Evolutionary conservation across 192 early-diverging fungal species (phyloP).

Genomic region (Dimargaris xerosporica): DNA sequence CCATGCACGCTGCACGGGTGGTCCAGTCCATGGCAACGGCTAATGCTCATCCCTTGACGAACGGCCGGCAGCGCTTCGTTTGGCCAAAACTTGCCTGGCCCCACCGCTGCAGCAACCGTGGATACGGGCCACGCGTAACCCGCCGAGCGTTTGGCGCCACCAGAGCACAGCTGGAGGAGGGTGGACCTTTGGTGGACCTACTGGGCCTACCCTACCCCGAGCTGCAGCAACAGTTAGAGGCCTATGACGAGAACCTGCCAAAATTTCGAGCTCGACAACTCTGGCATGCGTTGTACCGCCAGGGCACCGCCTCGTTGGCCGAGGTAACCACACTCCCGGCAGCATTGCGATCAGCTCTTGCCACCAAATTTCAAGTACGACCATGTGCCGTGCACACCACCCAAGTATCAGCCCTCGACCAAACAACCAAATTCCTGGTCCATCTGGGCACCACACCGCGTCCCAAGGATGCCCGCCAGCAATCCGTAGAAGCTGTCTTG

Average conservation of each 20-base stretch:
- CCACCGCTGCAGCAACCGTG: neutral
- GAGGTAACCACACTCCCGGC: too few relatives aligned
- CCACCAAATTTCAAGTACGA: neutral
- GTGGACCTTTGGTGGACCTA: neutral
- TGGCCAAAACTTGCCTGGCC: neutral
- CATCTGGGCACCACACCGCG: neutral
- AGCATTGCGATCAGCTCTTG: neutral
- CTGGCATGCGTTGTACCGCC: neutral
- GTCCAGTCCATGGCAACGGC: neutral
- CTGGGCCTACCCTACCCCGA: neutral
- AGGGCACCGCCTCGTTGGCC: neutral
- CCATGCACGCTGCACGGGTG: neutral
- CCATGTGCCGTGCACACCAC: neutral
- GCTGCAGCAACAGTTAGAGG: neutral
- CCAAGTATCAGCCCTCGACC: neutral
- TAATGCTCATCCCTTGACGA: neutral
- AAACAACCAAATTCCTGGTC: constrained; percentile 2
- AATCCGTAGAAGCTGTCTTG: constrained; percentile 57
- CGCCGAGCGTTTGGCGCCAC: neutral
- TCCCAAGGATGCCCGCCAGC: constrained; percentile 8
- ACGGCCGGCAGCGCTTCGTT: neutral
- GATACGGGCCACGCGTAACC: neutral
- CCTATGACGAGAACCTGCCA: neutral
- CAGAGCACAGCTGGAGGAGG: neutral
- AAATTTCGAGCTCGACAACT: constrained; percentile 1